Evolutionary conservation across 2,329 filamentous ascomycete species (phyloP).

Genomic region (Hirsutella minnesotensis): DNA sequence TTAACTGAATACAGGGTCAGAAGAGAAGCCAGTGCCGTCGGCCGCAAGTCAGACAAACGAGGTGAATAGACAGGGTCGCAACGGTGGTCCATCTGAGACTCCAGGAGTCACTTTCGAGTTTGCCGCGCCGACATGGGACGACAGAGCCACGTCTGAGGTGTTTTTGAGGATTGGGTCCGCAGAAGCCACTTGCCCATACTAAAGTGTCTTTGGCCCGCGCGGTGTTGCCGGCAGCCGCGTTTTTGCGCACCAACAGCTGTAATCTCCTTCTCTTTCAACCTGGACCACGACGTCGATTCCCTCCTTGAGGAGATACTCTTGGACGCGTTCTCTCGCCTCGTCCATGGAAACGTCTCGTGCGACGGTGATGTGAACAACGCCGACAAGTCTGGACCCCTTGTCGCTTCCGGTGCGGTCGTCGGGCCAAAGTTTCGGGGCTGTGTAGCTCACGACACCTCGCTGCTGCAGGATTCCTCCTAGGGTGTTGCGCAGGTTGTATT

Average conservation of each 20-base stretch:
- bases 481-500: conserved; percentile 79
- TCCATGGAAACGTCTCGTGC: conserved; percentile 61
- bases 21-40: no score
- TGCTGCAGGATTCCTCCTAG: conserved; percentile 73
- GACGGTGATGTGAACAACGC: conserved; percentile 78
- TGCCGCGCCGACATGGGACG: no score
- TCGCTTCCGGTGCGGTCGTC: conserved; percentile 49
- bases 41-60: no score
- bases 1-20: no score
- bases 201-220: conserved; percentile 22
- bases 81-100: no score
- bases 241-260: conserved; percentile 44
- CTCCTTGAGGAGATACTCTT: conserved; percentile 55
- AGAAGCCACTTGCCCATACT: background rate
- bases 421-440: conserved; percentile 85
- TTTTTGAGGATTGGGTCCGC: no score
- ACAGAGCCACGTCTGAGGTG: no score
- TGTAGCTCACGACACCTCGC: conserved; percentile 74
- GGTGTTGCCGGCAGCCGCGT: conserved; percentile 18
- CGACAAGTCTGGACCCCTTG: conserved; percentile 48
- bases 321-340: conserved; percentile 71
- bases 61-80: no score
- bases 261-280: conserved; percentile 74
- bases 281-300: conserved; percentile 78
- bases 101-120: no score